A percentile compares a stretch with the other conserved stretches of the same genome.
These are phyloP conservation scores for Tulasnella sp. DNA, from an alignment of 768 basidiomycete genomes.

Conservation along the genomic window DNA sequence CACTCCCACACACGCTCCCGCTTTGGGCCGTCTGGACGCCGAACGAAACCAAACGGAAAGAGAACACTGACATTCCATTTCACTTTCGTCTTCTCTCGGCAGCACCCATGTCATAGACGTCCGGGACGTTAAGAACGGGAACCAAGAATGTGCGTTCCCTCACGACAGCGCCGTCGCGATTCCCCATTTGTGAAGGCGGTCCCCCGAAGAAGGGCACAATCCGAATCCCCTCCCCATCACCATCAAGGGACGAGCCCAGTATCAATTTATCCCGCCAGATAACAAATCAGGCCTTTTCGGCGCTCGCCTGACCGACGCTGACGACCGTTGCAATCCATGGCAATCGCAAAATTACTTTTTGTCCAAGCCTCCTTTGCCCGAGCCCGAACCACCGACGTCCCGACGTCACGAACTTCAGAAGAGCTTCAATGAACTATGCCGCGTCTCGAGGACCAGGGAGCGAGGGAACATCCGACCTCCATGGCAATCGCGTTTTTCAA, in stretches of 20 bases:
- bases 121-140: too few species aligned
- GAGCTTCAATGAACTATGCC: background rate
- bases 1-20: too few species aligned
- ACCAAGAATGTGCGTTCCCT: too few species aligned
- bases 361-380: background rate
- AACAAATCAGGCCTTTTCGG: background rate
- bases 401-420: background rate
- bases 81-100: too few species aligned
- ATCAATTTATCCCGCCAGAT: background rate
- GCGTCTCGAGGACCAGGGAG: background rate
- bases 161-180: background rate
- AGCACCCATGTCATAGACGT: too few species aligned
- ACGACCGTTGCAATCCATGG: background rate
- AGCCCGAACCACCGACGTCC: background rate
- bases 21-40: too few species aligned
- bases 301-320: background rate
- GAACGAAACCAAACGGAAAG: too few species aligned
- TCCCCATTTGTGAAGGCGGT: background rate
- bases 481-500: background rate
- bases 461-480: background rate
- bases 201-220: background rate
- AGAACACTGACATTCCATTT: too few species aligned
- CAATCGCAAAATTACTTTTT: background rate
- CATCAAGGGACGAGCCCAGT: background rate
- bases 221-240: background rate